Evolutionary conservation across 2,329 filamentous ascomycete genomes (phyloP).

Genomic region (Alternaria hordeiaustralica): DNA sequence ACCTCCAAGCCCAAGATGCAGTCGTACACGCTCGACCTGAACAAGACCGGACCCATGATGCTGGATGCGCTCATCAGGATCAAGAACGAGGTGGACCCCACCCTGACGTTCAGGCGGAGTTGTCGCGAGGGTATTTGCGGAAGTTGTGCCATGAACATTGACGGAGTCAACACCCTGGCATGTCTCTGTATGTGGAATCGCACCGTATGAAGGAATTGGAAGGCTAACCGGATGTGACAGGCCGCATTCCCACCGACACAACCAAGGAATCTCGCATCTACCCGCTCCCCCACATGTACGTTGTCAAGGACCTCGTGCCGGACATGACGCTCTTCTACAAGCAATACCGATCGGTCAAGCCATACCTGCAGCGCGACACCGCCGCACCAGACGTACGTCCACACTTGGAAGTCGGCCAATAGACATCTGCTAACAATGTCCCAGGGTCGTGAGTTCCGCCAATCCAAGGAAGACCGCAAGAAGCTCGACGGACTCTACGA

Average conservation of each 20-base stretch:
- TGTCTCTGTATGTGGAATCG: slow-evolving; percentile 80
- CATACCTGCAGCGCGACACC: slow-evolving; percentile 91
- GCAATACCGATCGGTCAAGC: slow-evolving; percentile 99
- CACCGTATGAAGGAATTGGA: neutral
- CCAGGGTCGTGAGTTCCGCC: slow-evolving; percentile 89
- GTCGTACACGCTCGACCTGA: slow-evolving; percentile 90
- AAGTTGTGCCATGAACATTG: slow-evolving; percentile 99
- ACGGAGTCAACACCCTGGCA: slow-evolving; percentile 96
- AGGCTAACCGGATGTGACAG: slow-evolving; percentile 55
- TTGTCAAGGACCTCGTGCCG: slow-evolving; percentile 98
- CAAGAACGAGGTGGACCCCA: slow-evolving; percentile 98
- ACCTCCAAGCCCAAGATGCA: slow-evolving; percentile 95
- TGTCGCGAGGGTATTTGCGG: slow-evolving; percentile 99
- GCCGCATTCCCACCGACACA: slow-evolving; percentile 89
- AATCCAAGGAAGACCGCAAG: slow-evolving; percentile 88
- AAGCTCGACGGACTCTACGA: slow-evolving; percentile 99
- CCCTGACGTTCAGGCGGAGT: slow-evolving; percentile 91
- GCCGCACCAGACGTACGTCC: slow-evolving; percentile 78
- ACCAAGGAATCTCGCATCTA: slow-evolving; percentile 89
- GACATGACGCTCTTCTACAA: slow-evolving; percentile 99
- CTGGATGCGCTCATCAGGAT: slow-evolving; percentile 95
- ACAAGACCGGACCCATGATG: slow-evolving; percentile 99
- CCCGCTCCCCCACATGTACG: slow-evolving; percentile 96
- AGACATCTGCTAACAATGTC: slow-evolving; percentile 23
- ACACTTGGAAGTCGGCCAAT: neutral